Percentiles rank a stretch among this genome's conserved stretches.
Evolutionary conservation across 2,329 filamentous ascomycete species (phyloP).

Genomic region (Allantophomopsis cytisporea): DNA sequence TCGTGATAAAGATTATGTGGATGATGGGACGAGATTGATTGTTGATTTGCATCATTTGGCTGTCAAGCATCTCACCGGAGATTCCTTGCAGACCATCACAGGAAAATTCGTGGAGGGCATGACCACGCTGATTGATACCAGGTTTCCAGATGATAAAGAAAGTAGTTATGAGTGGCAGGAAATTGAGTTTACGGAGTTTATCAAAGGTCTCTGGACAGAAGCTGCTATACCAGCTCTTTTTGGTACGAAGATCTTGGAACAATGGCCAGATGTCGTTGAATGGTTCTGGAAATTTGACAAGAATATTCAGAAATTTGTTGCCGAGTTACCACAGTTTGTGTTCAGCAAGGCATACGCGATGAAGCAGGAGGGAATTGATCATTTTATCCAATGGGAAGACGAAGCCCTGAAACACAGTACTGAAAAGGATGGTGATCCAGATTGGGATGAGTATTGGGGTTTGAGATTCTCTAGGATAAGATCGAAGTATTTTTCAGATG

Average conservation of each 20-base stretch:
- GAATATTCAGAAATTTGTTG: conserved; percentile 5
- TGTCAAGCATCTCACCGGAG: conserved; percentile 3
- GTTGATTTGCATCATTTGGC: conserved; percentile 6
- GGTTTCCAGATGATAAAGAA: conserved; percentile 5
- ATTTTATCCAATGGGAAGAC: conserved; percentile 3
- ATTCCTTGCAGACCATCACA: conserved; percentile 4
- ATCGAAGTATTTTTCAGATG: conserved; percentile 1
- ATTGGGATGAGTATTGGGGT: conserved; percentile 7
- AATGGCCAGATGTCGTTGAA: conserved; percentile 8
- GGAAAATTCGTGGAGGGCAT: conserved; percentile 7
- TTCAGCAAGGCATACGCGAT: conserved; percentile 6
- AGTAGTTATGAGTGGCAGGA: conserved; percentile 7
- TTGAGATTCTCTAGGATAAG: conserved; percentile 1
- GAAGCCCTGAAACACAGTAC: conserved; percentile 4
- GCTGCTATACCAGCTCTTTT: conserved; percentile 10
- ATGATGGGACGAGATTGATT: conserved; percentile 6
- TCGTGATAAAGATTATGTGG: conserved; percentile 1
- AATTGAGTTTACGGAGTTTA: conserved; percentile 8
- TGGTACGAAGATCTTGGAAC: conserved; percentile 8
- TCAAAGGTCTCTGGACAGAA: conserved; percentile 7
- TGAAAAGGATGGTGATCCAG: conserved; percentile 1
- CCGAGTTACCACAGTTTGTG: conserved; percentile 7
- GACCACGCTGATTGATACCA: conserved; percentile 5
- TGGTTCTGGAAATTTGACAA: conserved; percentile 11
- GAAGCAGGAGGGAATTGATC: conserved; percentile 5